A percentile compares a stretch with the other conserved stretches of the same genome.
These are phyloP conservation scores for Chlamydomonas incerta DNA, from an alignment of 139 green algal species.

Conservation along the genomic window DNA sequence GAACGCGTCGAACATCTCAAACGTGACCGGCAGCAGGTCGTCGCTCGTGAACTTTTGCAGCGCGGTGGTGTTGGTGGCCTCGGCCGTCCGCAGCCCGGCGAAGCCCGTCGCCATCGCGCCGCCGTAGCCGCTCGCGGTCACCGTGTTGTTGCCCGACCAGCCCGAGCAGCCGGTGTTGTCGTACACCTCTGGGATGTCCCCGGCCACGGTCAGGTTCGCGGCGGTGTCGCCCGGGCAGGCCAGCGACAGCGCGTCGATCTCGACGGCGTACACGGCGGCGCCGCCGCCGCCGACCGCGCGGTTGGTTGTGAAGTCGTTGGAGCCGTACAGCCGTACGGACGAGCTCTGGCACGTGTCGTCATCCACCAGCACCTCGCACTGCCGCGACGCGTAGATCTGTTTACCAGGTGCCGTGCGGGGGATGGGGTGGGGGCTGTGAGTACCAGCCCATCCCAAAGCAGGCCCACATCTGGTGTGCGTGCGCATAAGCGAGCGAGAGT, in stretches of 20 bases:
- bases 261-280: constrained; percentile 6
- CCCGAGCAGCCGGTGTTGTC: background rate
- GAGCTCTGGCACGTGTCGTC: background rate
- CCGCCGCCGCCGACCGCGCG: constrained; percentile 7
- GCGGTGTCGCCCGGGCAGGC: background rate
- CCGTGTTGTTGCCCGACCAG: background rate
- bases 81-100: background rate
- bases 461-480: background rate
- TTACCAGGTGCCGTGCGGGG: too few relatives aligned
- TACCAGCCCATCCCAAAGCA: background rate
- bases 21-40: background rate
- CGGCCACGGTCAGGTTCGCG: background rate
- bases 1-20: constrained; percentile 13
- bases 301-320: background rate
- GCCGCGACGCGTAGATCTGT: constrained; percentile 14
- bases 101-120: background rate
- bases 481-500: background rate
- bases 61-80: background rate
- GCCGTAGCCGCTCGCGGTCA: constrained; percentile 14
- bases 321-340: background rate
- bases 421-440: background rate
- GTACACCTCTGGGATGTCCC: background rate
- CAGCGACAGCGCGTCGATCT: background rate
- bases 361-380: constrained; percentile 17
- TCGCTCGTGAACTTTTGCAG: background rate